phyloP scores from a whole-genome alignment of 2,329 filamentous ascomycete species.

The Aspergillaceae sp. region DNA sequence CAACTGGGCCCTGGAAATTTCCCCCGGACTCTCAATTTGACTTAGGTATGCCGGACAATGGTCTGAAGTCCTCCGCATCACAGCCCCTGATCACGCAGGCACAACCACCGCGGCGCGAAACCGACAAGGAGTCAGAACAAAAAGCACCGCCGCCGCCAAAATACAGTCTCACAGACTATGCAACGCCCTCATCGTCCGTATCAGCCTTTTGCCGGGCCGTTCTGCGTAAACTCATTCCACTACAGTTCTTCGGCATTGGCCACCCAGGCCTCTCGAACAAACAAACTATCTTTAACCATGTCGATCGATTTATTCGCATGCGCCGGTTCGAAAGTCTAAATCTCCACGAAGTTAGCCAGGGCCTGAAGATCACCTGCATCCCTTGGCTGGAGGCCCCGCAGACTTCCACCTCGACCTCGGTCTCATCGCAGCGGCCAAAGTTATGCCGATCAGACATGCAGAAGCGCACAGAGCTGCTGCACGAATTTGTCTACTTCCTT shows the following conservation, averaged over 20 bases:
- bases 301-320: constrained; percentile 70
- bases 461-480: constrained; percentile 70
- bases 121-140: constrained; percentile 3
- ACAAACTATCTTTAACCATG: constrained; percentile 50
- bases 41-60: background rate
- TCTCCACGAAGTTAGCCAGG: constrained; percentile 68
- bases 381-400: constrained; percentile 61
- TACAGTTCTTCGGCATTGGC: constrained; percentile 62
- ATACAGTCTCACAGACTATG: constrained; percentile 53
- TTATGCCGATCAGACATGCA: constrained; percentile 60
- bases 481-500: constrained; percentile 82
- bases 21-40: constrained; percentile 6
- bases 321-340: constrained; percentile 73
- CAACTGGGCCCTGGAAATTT: constrained; percentile 17
- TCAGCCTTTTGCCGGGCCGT: constrained; percentile 81
- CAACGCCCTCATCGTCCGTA: constrained; percentile 59
- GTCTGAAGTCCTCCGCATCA: constrained; percentile 9
- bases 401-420: constrained; percentile 16
- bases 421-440: constrained; percentile 35
- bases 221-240: constrained; percentile 63
- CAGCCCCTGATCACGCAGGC: constrained; percentile 18
- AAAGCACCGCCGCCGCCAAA: constrained; percentile 11
- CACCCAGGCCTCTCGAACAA: constrained; percentile 52
- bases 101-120: constrained; percentile 8
- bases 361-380: constrained; percentile 62